These are phyloP conservation scores for Leccinum truebloodii DNA, from an alignment of 768 basidiomycete species.

Conservation along the genomic window DNA sequence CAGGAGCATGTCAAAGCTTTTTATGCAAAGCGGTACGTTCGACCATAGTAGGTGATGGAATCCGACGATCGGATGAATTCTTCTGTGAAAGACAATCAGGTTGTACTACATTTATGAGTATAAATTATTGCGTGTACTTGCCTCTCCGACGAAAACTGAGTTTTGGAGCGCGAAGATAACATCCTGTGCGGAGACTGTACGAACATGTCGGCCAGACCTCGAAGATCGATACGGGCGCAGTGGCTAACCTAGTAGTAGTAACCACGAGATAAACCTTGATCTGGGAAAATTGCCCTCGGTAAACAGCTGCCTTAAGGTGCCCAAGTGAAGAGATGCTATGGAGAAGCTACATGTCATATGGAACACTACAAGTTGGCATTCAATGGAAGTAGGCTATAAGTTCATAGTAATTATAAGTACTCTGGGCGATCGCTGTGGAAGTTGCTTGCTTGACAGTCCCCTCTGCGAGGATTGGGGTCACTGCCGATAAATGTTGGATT, in stretches of 20 bases:
- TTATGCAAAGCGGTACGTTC: slow-evolving; percentile 8
- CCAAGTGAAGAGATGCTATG: no score
- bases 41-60: slow-evolving; percentile 5
- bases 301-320: background rate
- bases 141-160: background rate
- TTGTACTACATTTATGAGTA: background rate
- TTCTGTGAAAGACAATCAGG: background rate
- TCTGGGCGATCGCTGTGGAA: no score
- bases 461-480: no score
- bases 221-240: background rate
- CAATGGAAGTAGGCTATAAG: no score
- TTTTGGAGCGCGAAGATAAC: background rate
- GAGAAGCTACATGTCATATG: no score
- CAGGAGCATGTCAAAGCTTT: slow-evolving; percentile 15
- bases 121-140: background rate
- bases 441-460: no score
- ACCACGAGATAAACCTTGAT: background rate
- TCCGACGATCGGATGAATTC: background rate
- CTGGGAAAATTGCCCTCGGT: background rate
- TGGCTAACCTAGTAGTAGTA: background rate
- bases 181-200: background rate
- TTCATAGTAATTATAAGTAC: no score
- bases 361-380: no score
- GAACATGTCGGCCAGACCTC: background rate
- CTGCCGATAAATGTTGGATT: no score